Percentiles rank a stretch among this genome's conserved stretches.
Evolutionary conservation across 2,329 filamentous ascomycete species (phyloP).

Genomic region (Didymella pinodella): DNA sequence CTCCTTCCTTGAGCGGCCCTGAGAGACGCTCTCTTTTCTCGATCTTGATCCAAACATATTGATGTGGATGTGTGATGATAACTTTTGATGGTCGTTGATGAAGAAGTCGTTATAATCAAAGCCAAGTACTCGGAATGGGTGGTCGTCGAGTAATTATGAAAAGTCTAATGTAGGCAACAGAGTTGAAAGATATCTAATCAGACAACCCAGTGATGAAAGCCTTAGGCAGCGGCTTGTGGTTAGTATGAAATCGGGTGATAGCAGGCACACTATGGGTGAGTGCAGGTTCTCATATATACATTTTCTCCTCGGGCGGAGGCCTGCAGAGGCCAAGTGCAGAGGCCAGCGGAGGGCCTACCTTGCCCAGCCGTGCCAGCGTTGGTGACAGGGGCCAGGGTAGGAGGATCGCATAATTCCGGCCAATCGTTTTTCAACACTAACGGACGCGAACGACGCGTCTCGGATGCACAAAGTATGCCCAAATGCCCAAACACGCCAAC

Average conservation of each 20-base stretch:
- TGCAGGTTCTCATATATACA: constrained; percentile 46
- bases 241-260: constrained; percentile 40
- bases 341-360: constrained; percentile 20
- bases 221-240: constrained; percentile 44
- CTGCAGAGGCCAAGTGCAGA: constrained; percentile 16
- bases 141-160: constrained; percentile 41
- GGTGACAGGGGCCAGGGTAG: constrained; percentile 37
- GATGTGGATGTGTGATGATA: constrained; percentile 15
- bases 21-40: constrained; percentile 48
- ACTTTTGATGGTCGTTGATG: constrained; percentile 22
- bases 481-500: constrained; percentile 38
- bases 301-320: constrained; percentile 30
- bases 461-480: constrained; percentile 29
- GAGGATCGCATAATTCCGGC: constrained; percentile 42
- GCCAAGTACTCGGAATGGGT: constrained; percentile 25
- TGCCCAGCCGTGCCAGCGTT: constrained; percentile 40
- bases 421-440: constrained; percentile 36
- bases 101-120: constrained; percentile 18
- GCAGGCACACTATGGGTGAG: constrained; percentile 35
- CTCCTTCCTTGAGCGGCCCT: constrained; percentile 40
- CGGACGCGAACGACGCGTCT: constrained; percentile 15
- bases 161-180: constrained; percentile 42
- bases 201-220: constrained; percentile 29
- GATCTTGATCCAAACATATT: constrained; percentile 51
- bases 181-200: constrained; percentile 37